phyloP scores from a whole-genome alignment of 75 land plant species.

The Picea sitchensis region DNA sequence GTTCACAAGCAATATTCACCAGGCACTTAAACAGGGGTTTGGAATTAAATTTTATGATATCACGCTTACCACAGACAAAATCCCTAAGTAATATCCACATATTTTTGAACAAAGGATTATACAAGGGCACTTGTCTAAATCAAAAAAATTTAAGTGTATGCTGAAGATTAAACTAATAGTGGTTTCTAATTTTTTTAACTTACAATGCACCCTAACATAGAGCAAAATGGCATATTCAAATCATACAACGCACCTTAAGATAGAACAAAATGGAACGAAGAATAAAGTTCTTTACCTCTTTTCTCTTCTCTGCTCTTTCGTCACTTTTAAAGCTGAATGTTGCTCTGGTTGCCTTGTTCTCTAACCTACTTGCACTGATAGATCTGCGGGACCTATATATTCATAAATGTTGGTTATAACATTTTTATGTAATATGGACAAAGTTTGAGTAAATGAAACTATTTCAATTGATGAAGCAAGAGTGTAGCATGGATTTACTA shows the following conservation, averaged over 20 bases:
- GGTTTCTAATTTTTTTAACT: neutral
- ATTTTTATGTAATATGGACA: neutral
- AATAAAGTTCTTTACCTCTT: slow-evolving; percentile 47
- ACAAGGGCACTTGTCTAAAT: neutral
- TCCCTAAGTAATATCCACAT: neutral
- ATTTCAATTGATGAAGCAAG: neutral
- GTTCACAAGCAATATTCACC: neutral
- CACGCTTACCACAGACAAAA: neutral
- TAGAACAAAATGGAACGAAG: neutral
- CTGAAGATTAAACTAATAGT: slow-evolving; percentile 4
- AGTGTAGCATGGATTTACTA: neutral
- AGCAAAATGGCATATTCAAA: neutral
- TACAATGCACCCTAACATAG: neutral
- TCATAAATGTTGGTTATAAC: neutral
- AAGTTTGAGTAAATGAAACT: neutral
- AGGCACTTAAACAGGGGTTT: neutral
- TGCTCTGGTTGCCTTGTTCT: slow-evolving; percentile 3
- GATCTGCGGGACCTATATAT: slow-evolving; percentile 15
- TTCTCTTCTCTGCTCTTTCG: slow-evolving; percentile 76
- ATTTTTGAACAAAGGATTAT: neutral
- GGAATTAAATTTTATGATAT: neutral
- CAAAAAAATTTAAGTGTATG: neutral
- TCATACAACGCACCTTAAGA: neutral
- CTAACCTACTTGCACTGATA: slow-evolving; percentile 10
- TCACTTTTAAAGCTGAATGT: slow-evolving; percentile 60